These are phyloP conservation scores for Hygrocybe punicea DNA, from an alignment of 768 basidiomycete species.

Conservation along the genomic window DNA sequence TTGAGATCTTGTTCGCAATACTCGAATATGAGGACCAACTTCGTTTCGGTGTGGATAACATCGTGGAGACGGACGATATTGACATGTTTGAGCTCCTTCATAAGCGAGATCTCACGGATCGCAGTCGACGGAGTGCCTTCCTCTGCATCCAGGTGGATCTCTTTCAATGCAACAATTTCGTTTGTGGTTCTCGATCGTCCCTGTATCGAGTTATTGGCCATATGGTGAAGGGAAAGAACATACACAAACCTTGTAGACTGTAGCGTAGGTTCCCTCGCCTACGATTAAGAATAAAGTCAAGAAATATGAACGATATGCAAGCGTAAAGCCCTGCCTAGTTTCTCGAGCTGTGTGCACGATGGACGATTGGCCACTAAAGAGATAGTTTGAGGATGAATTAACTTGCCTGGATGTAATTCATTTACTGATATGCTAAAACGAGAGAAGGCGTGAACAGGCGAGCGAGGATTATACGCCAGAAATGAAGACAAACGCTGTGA, in stretches of 20 bases:
- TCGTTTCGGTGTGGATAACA: slow-evolving; percentile 98
- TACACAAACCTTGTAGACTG: slow-evolving; percentile 83
- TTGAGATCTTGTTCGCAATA: slow-evolving; percentile 98
- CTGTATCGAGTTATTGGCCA: slow-evolving; percentile 35
- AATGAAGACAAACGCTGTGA: no score
- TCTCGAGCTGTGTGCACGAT: slow-evolving; percentile 62
- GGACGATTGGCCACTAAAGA: slow-evolving; percentile 5
- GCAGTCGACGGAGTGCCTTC: slow-evolving; percentile 99
- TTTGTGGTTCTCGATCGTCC: slow-evolving; percentile 97
- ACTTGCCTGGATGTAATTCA: slow-evolving; percentile 56
- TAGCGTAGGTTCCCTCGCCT: slow-evolving; percentile 94
- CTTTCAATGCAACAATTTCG: slow-evolving; percentile 96
- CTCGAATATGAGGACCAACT: slow-evolving; percentile 97
- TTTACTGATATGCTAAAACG: background rate
- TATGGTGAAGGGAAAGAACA: background rate
- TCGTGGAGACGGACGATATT: slow-evolving; percentile 98
- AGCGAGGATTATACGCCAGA: background rate
- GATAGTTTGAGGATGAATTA: background rate
- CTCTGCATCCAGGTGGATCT: slow-evolving; percentile 98
- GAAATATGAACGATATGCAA: background rate
- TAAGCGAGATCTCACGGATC: slow-evolving; percentile 96
- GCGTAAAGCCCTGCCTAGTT: slow-evolving; percentile 55
- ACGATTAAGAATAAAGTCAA: slow-evolving; percentile 8
- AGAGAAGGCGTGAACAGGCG: background rate
- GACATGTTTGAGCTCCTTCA: slow-evolving; percentile 99